A percentile compares a stretch with the other conserved stretches of the same genome.
Evolutionary conservation across 371 early-diverging fungal genomes (phyloP).

Genomic region (Mortierella sp.): DNA sequence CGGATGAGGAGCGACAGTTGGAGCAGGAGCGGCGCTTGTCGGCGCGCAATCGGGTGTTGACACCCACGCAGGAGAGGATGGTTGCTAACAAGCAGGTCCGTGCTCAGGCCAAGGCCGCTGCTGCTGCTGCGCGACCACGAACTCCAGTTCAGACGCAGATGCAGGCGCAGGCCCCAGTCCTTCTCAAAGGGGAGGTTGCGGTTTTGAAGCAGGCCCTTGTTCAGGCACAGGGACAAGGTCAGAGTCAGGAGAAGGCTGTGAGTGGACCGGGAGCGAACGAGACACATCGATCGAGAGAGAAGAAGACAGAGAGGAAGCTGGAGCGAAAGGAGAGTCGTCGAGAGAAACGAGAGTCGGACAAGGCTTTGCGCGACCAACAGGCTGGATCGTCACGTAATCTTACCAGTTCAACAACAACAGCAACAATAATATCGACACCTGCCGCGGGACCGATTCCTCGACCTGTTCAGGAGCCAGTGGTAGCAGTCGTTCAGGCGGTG

Average conservation of each 20-base stretch:
- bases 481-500: background rate
- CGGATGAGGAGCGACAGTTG: background rate
- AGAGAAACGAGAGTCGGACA: background rate
- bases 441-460: background rate
- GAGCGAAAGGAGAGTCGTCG: background rate
- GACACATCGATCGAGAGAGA: slow-evolving; percentile 18
- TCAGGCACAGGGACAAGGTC: background rate
- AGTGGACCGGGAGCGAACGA: background rate
- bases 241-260: background rate
- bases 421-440: background rate
- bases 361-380: background rate
- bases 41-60: background rate
- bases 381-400: background rate
- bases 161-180: background rate
- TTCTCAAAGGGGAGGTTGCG: background rate
- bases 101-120: background rate
- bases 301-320: slow-evolving; percentile 22
- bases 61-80: background rate
- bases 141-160: background rate
- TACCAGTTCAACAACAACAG: background rate
- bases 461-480: background rate
- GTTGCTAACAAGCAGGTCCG: background rate
- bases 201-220: no score
- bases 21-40: background rate
- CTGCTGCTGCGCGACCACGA: background rate